Evolutionary conservation across 176 grass and related monocot genomes (phyloP).

Genomic region (Carex kokanica): DNA sequence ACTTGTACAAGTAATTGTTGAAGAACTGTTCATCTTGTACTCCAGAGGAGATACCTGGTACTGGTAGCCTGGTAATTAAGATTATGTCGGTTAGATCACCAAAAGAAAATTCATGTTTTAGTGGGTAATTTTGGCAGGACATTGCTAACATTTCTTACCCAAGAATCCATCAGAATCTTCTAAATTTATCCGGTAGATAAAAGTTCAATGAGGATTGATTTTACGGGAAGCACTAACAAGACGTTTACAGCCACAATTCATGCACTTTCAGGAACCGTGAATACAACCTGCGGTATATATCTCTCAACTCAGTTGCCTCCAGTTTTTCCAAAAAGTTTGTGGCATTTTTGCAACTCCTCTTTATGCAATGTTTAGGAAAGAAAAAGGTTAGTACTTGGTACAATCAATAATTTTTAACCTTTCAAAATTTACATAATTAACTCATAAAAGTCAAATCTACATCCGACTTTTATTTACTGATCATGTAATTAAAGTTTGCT

Average conservation of each 20-base stretch:
- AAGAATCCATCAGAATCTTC: constrained; percentile 3
- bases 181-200: neutral
- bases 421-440: neutral
- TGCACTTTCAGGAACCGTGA: neutral
- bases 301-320: neutral
- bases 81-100: neutral
- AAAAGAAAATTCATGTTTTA: neutral
- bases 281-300: neutral
- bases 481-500: neutral
- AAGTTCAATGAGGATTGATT: neutral
- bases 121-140: neutral
- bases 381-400: too few relatives aligned
- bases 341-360: neutral
- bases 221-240: constrained; percentile 1
- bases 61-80: neutral
- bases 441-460: neutral
- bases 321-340: neutral
- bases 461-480: too few relatives aligned
- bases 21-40: too few relatives aligned
- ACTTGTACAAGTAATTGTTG: neutral
- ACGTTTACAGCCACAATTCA: neutral
- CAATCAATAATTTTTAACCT: neutral
- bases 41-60: too few relatives aligned
- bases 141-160: neutral
- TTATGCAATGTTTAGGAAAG: neutral